Percentiles rank a stretch among this genome's conserved stretches.
phyloP scores from a whole-genome alignment of 805 yeast genomes.

The Ogataea glucozyma region DNA sequence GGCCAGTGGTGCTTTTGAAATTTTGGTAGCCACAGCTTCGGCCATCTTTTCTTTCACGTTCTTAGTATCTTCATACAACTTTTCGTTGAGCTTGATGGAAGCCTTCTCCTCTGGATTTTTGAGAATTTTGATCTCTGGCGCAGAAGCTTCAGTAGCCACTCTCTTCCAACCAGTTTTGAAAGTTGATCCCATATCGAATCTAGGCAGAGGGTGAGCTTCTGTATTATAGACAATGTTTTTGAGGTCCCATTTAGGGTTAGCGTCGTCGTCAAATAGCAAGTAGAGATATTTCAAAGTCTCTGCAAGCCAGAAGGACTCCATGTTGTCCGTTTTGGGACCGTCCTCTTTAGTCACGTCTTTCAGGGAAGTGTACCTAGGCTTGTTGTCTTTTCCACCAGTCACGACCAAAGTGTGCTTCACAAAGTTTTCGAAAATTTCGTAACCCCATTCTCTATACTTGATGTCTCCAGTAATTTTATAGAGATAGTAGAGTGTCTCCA shows the following conservation, averaged over 20 bases:
- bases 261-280: constrained; percentile 70
- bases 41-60: background rate
- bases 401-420: constrained; percentile 55
- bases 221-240: constrained; percentile 79
- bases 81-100: background rate
- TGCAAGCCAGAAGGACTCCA: constrained; percentile 93
- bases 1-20: too few relatives aligned
- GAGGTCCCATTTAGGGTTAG: constrained; percentile 58
- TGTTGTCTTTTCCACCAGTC: constrained; percentile 47
- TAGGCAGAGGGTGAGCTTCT: constrained; percentile 93
- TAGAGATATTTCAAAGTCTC: constrained; percentile 89
- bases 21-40: background rate
- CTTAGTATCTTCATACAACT: too few relatives aligned
- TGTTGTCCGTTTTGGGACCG: constrained; percentile 57
- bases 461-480: constrained; percentile 79
- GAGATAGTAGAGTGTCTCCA: constrained; percentile 79
- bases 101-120: background rate
- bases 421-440: constrained; percentile 77
- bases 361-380: constrained; percentile 56
- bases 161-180: constrained; percentile 67
- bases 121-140: background rate
- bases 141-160: constrained; percentile 9
- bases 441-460: constrained; percentile 86
- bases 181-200: constrained; percentile 49
- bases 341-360: constrained; percentile 67